Evolutionary conservation across 768 basidiomycete genomes (phyloP).

Genomic region (Coprinopsis strossmayeri): DNA sequence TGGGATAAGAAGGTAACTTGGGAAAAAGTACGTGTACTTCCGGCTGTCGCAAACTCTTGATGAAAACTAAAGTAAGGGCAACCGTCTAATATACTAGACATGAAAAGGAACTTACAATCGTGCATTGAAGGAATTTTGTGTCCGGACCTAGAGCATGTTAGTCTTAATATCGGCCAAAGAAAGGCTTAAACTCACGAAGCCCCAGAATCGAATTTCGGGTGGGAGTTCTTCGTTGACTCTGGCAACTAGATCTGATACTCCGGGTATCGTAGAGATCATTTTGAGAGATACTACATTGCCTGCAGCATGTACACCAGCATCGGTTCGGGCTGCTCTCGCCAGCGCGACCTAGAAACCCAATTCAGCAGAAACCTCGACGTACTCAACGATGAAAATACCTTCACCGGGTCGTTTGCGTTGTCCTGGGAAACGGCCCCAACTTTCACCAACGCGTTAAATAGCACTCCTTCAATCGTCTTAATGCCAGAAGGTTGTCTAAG

Average conservation of each 20-base stretch:
- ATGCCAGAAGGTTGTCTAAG: conserved; percentile 59
- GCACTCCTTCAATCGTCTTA: conserved; percentile 81
- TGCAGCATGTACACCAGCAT: conserved; percentile 96
- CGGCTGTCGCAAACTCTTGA: conserved; percentile 92
- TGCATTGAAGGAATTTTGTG: conserved; percentile 79
- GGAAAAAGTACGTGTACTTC: conserved; percentile 97
- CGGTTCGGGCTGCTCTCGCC: conserved; percentile 87
- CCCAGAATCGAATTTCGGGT: conserved; percentile 89
- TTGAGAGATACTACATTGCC: conserved; percentile 92
- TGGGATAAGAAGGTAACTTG: conserved; percentile 86
- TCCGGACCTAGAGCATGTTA: conserved; percentile 42
- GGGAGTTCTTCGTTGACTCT: conserved; percentile 87
- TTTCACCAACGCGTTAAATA: conserved; percentile 84
- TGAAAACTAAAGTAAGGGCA: no score
- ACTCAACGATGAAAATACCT: conserved; percentile 37
- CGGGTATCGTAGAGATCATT: conserved; percentile 75
- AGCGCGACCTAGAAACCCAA: conserved; percentile 59
- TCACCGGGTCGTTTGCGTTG: conserved; percentile 86
- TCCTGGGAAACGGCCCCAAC: conserved; percentile 93
- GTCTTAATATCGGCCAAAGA: neutral
- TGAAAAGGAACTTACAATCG: conserved; percentile 45
- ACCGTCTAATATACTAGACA: no score
- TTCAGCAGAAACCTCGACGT: neutral
- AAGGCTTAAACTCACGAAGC: conserved; percentile 47
- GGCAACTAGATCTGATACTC: conserved; percentile 58